Conservation (phyloP, 1,284 basidiomycete species). For the Malassezia dermatis region DNA sequence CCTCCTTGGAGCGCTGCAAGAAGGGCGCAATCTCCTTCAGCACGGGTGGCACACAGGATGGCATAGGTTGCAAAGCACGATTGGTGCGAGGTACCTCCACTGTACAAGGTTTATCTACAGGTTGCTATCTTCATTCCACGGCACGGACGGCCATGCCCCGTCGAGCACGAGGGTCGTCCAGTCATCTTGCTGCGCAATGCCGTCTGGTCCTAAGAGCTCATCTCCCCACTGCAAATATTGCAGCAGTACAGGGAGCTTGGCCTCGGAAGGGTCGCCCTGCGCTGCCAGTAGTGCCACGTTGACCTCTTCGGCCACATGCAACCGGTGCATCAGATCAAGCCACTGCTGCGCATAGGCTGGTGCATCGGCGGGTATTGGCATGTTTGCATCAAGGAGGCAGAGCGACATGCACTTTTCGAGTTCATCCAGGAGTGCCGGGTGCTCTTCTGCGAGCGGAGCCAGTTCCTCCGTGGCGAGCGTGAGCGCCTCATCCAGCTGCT, state of each 20-base stretch:
- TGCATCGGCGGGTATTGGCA: constrained; percentile 11
- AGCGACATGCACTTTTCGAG: constrained; percentile 91
- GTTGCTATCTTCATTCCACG: background rate
- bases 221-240: constrained; percentile 82
- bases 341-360: constrained; percentile 63
- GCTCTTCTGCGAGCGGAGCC: constrained; percentile 86
- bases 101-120: background rate
- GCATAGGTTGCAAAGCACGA: background rate
- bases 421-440: constrained; percentile 80
- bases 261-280: constrained; percentile 79
- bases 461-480: constrained; percentile 84
- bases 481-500: constrained; percentile 67
- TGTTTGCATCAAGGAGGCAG: constrained; percentile 64
- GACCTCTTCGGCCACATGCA: constrained; percentile 79
- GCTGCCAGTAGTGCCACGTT: constrained; percentile 88
- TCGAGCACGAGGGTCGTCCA: background rate
- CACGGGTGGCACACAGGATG: background rate
- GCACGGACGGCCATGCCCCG: background rate
- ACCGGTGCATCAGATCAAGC: constrained; percentile 70
- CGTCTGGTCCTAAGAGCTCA: constrained; percentile 59
- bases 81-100: background rate
- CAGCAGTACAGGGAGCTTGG: constrained; percentile 75
- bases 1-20: constrained; percentile 79
- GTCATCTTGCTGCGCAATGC: constrained; percentile 29
- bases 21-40: constrained; percentile 59